These are phyloP conservation scores for Aspergillus steynii DNA, from an alignment of 495 filamentous ascomycete genomes.

Conservation along the genomic window DNA sequence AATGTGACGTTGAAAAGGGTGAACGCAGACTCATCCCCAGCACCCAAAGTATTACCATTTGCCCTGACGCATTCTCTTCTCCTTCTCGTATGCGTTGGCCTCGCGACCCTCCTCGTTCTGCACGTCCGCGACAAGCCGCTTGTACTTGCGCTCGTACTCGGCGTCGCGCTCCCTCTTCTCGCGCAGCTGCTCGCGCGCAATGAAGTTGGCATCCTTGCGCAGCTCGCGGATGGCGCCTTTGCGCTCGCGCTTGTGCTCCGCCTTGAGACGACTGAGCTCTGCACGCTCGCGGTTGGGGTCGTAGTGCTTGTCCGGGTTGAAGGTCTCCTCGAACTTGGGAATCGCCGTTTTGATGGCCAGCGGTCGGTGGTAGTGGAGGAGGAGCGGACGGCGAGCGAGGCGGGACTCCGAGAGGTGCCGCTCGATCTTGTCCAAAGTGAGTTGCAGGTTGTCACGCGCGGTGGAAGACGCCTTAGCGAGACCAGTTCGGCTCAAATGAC, in stretches of 20 bases:
- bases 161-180: constrained; percentile 90
- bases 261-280: constrained; percentile 75
- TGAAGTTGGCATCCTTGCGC: constrained; percentile 88
- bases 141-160: constrained; percentile 94
- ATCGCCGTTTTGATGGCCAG: constrained; percentile 84
- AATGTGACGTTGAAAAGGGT: constrained; percentile 10
- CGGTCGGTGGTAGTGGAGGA: constrained; percentile 86
- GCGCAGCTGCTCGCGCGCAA: constrained; percentile 82
- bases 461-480: constrained; percentile 48
- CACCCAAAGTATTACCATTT: constrained; percentile 44
- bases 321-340: constrained; percentile 95
- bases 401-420: constrained; percentile 54
- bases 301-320: constrained; percentile 93
- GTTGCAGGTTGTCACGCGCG: constrained; percentile 36
- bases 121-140: constrained; percentile 87
- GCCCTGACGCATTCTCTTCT: constrained; percentile 68
- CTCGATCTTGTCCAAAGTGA: constrained; percentile 43
- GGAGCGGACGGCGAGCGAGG: constrained; percentile 69
- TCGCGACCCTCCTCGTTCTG: constrained; percentile 89
- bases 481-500: constrained; percentile 55
- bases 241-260: constrained; percentile 89
- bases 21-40: background rate
- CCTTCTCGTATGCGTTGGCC: constrained; percentile 83
- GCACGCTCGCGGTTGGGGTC: constrained; percentile 86
- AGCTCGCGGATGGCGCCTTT: constrained; percentile 95